Percentiles rank a stretch among this genome's conserved stretches.
These are phyloP conservation scores for Warburgia ugandensis DNA, from an alignment of 164 flowering plant species.

Conservation along the genomic window DNA sequence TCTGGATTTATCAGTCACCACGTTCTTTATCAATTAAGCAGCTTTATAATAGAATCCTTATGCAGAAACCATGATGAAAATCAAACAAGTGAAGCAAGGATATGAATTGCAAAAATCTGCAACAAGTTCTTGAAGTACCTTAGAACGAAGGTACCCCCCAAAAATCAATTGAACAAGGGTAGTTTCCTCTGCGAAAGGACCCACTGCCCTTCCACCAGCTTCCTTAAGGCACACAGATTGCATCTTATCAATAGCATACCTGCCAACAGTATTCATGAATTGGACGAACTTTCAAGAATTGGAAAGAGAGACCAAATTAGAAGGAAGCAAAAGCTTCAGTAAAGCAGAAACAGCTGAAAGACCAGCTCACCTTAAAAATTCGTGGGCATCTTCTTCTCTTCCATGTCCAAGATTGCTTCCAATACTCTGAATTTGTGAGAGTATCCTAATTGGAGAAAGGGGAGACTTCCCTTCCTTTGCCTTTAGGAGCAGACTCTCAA, in stretches of 20 bases:
- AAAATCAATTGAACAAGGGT: slow-evolving; percentile 78
- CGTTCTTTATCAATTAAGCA: slow-evolving; percentile 7
- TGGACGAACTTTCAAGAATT: background rate
- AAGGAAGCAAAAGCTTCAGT: too few species aligned
- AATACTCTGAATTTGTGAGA: slow-evolving; percentile 44
- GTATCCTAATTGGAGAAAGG: slow-evolving; percentile 60
- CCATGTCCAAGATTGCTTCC: slow-evolving; percentile 48
- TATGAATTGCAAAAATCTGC: too few species aligned
- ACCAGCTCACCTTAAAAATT: slow-evolving; percentile 61
- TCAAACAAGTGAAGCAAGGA: too few species aligned
- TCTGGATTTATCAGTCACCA: slow-evolving; percentile 32
- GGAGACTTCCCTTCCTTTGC: slow-evolving; percentile 62
- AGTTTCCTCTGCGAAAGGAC: slow-evolving; percentile 53
- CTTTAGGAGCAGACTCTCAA: slow-evolving; percentile 59
- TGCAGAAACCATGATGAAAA: too few species aligned
- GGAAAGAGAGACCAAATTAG: too few species aligned
- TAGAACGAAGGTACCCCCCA: slow-evolving; percentile 92
- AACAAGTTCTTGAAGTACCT: too few species aligned
- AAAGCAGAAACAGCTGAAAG: background rate
- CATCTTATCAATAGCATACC: slow-evolving; percentile 82
- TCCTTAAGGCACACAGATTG: slow-evolving; percentile 76
- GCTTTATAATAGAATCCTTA: background rate
- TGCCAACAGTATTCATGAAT: slow-evolving; percentile 20
- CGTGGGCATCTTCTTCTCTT: slow-evolving; percentile 82
- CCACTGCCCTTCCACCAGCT: slow-evolving; percentile 31